Base-by-base conservation (phyloP, 2,329 filamentous ascomycete species). In the Ilyonectria robusta region DNA sequence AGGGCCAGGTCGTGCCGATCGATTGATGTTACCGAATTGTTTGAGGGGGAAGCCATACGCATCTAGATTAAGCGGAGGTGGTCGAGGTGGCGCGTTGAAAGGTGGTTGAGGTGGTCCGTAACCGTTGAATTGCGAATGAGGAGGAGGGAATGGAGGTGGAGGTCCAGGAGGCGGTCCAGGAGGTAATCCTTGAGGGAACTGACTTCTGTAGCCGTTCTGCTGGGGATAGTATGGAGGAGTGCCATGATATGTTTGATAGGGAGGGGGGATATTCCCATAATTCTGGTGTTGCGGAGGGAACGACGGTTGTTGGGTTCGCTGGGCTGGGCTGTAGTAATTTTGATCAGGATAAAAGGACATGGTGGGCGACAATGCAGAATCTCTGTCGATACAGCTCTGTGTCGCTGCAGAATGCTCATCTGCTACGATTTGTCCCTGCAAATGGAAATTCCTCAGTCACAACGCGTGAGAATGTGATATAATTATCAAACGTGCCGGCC, bases 41-140 rank as follows among this genome's bases (percentile, higher is more conserved):
- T 76, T 70, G 63, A 80, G 73, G 21, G 83, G 83, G 71, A 86
- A 86, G 54, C 86, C 85, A 71, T 87, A 86, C 8, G 77, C 72
- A 64, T 87, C 85, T 57, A 83, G 75, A 23, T 81, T 80, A 1
- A 77, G 75, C 13, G 85, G 84, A 21, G 84, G 84, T 70, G 69
- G 7, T n/a, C n/a, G 40, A n/a, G n/a, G 9, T 42, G 40, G 40
- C 8, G 40, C n/a, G n/a, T 42, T 15, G 13, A n/a, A 15, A 6
- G 37, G 17, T 15, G 17, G 3, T 40, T 15, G 37, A 6, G 13
- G 37, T 3, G 37, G 6, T 13, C 37, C 37, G 37, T 40, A n/a
- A n/a, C 17, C 17, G n/a, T 40, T 40, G 17, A 15, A 15, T 40
- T 40, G 37, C 6, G 40, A 42, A 42, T 6, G 40, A 42, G 40